These are phyloP conservation scores for Botryotinia globosa DNA, from an alignment of 2,329 filamentous ascomycete species.

Conservation along the genomic window DNA sequence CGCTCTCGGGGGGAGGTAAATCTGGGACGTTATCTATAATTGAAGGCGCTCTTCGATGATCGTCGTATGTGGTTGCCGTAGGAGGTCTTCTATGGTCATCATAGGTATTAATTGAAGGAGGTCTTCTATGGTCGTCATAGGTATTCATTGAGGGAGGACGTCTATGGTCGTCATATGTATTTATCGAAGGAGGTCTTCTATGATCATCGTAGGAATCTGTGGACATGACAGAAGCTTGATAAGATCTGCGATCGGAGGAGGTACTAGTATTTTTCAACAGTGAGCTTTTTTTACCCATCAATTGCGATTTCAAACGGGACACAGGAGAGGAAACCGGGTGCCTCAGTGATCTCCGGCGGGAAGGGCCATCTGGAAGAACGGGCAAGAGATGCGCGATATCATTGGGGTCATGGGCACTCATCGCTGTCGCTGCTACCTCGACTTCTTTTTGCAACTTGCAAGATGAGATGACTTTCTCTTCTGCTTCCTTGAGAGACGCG, in stretches of 20 bases:
- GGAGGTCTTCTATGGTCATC: conserved; percentile 38
- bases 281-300: conserved; percentile 33
- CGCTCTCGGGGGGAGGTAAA: conserved; percentile 61
- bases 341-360: conserved; percentile 41
- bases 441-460: conserved; percentile 39
- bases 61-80: conserved; percentile 40
- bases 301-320: conserved; percentile 24
- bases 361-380: conserved; percentile 51
- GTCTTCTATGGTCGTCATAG: conserved; percentile 3
- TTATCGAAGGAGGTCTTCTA: conserved; percentile 4
- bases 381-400: conserved; percentile 46
- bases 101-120: background rate
- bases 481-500: conserved; percentile 41
- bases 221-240: conserved; percentile 47
- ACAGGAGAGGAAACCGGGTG: conserved; percentile 40
- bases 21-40: conserved; percentile 57
- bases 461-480: conserved; percentile 40
- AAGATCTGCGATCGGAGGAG: conserved; percentile 43
- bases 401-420: conserved; percentile 27
- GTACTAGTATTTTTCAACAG: conserved; percentile 31
- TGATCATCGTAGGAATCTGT: conserved; percentile 40
- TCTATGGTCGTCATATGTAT: conserved; percentile 7
- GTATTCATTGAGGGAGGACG: background rate
- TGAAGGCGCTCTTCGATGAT: conserved; percentile 43
- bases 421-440: conserved; percentile 5